These are phyloP conservation scores for Heritiera fomes DNA, from an alignment of 345 rosid species.

Conservation along the genomic window DNA sequence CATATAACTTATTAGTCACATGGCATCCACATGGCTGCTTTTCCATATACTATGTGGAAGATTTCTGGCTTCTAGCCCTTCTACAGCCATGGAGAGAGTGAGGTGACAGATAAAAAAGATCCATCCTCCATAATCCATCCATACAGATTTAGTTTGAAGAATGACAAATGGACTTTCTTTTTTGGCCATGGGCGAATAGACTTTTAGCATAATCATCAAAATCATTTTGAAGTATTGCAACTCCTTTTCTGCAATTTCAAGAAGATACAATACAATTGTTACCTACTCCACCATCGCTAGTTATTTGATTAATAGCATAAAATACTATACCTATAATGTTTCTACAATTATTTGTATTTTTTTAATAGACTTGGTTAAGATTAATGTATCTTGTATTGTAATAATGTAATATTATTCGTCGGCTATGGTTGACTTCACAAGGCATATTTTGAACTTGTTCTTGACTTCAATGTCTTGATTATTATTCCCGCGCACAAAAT, in stretches of 20 bases:
- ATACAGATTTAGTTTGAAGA: background rate
- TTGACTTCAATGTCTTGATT: conserved; percentile 29
- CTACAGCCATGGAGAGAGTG: background rate
- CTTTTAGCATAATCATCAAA: too few relatives aligned
- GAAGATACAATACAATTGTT: conserved; percentile 25
- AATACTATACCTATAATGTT: background rate
- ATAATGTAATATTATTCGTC: conserved; percentile 11
- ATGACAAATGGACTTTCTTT: background rate
- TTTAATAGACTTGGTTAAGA: background rate
- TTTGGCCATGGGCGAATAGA: too few relatives aligned
- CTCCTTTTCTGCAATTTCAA: background rate
- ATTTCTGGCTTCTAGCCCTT: background rate
- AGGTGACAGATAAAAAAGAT: conserved; percentile 24
- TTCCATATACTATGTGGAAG: background rate
- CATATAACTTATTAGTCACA: background rate
- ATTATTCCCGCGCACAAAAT: conserved; percentile 17
- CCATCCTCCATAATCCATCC: background rate
- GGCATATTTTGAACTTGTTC: conserved; percentile 4
- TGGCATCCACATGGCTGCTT: conserved; percentile 13
- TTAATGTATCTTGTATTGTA: background rate
- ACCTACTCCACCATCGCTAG: conserved; percentile 39
- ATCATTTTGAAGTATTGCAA: too few relatives aligned
- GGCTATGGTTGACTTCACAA: conserved; percentile 24
- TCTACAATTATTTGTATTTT: conserved; percentile 10
- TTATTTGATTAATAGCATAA: background rate